Percentiles rank a stretch among this genome's conserved stretches.
Conservation (phyloP, 768 basidiomycete species). For the Rickenella mellea region DNA sequence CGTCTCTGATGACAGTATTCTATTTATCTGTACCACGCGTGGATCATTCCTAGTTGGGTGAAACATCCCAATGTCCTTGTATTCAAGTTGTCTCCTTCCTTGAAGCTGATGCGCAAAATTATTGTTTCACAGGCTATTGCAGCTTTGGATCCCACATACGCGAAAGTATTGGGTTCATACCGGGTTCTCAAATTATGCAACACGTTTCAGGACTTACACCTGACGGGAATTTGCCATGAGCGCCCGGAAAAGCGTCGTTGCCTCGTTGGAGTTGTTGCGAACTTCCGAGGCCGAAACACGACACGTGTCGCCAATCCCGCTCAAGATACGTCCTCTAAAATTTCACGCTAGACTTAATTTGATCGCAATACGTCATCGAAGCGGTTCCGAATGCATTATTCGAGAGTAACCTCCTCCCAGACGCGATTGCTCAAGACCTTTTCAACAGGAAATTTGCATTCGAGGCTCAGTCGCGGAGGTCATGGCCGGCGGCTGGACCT, state of each 20-base stretch:
- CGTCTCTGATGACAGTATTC: no score
- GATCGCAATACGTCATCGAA: slow-evolving; percentile 20
- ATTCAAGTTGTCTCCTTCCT: no score
- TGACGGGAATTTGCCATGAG: slow-evolving; percentile 5
- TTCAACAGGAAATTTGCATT: slow-evolving; percentile 27
- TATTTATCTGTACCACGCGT: neutral
- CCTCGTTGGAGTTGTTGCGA: no score
- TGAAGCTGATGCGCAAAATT: no score
- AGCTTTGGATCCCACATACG: slow-evolving; percentile 28
- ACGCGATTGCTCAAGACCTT: slow-evolving; percentile 21
- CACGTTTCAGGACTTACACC: slow-evolving; percentile 4
- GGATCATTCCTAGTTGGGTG: no score
- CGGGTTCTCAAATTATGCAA: neutral
- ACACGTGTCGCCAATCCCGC: no score
- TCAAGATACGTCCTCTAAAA: no score
- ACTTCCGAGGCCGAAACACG: no score
- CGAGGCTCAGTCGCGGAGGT: slow-evolving; percentile 17
- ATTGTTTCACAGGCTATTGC: slow-evolving; percentile 25
- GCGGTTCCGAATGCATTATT: slow-evolving; percentile 28
- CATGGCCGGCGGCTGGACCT: slow-evolving; percentile 25
- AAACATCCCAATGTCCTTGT: no score
- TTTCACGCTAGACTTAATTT: neutral
- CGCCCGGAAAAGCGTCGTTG: slow-evolving; percentile 19
- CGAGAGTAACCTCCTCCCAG: slow-evolving; percentile 26
- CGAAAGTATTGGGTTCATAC: slow-evolving; percentile 31